Conservation (phyloP, 371 early-diverging fungal species). For the Mucor mucedo region DNA sequence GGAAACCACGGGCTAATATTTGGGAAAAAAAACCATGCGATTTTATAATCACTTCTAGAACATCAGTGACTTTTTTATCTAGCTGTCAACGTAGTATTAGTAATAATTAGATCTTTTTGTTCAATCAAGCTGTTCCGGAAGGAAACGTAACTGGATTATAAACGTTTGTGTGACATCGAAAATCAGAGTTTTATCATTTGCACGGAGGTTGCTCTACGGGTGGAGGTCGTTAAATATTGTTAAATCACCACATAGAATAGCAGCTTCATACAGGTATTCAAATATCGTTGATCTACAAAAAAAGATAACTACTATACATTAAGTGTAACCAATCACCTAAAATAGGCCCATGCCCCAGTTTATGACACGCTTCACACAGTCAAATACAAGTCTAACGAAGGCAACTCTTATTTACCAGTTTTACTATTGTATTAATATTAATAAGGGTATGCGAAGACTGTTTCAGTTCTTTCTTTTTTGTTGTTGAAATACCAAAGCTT, state of each 20-base stretch:
- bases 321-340: no score
- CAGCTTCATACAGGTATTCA: no score
- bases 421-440: no score
- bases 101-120: neutral
- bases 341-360: no score
- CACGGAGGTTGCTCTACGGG: no score
- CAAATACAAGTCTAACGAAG: no score
- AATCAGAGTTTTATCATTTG: neutral
- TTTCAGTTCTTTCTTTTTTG: conserved; percentile 2
- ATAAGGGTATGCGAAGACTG: neutral
- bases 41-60: neutral
- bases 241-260: neutral
- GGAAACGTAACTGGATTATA: conserved; percentile 30
- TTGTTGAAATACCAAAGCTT: no score
- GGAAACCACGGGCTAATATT: neutral
- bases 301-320: no score
- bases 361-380: no score
- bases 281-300: no score
- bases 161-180: conserved; percentile 19
- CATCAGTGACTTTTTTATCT: neutral
- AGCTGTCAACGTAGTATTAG: neutral
- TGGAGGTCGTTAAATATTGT: no score
- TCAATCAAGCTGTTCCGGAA: conserved; percentile 15
- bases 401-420: no score
- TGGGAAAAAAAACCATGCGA: neutral